phyloP scores from a whole-genome alignment of 805 yeast species.

The Schwanniomyces pseudopolymorphus region DNA sequence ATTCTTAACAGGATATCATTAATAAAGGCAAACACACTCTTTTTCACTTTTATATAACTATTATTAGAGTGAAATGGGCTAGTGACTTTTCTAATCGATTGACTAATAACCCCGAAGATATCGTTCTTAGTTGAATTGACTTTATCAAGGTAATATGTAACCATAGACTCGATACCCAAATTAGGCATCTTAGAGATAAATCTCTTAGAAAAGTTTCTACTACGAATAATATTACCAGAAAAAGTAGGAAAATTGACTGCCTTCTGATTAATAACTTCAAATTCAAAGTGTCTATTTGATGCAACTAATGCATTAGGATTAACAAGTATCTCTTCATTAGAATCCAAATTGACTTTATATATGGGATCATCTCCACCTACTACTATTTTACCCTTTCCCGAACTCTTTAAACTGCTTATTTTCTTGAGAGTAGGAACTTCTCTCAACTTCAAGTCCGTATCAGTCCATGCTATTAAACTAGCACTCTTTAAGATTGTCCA shows the following conservation, averaged over 20 bases:
- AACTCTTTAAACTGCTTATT: conserved; percentile 23
- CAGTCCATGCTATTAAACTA: conserved; percentile 49
- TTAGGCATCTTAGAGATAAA: not conserved
- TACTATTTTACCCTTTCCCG: conserved; percentile 42
- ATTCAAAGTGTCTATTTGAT: conserved; percentile 8
- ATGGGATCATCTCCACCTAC: conserved; percentile 40
- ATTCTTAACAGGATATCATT: conserved; percentile 9
- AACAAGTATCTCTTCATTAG: conserved; percentile 38
- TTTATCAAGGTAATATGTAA: not conserved
- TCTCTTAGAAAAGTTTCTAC: not conserved
- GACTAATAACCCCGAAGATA: not conserved
- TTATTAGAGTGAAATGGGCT: not conserved
- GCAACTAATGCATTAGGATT: conserved; percentile 44
- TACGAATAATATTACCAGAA: not conserved
- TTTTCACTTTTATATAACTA: not conserved
- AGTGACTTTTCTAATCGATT: not conserved
- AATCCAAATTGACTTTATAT: conserved; percentile 30
- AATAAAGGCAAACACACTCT: not conserved
- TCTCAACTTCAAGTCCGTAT: conserved; percentile 28
- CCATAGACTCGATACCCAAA: not conserved
- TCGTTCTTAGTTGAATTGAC: not conserved
- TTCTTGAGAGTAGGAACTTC: conserved; percentile 15
- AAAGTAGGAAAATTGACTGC: not conserved
- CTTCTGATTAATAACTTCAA: not conserved
- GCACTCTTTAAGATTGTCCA: conserved; percentile 43